phyloP scores from a whole-genome alignment of 257 asterid species.

The Capsicum rhomboideum region DNA sequence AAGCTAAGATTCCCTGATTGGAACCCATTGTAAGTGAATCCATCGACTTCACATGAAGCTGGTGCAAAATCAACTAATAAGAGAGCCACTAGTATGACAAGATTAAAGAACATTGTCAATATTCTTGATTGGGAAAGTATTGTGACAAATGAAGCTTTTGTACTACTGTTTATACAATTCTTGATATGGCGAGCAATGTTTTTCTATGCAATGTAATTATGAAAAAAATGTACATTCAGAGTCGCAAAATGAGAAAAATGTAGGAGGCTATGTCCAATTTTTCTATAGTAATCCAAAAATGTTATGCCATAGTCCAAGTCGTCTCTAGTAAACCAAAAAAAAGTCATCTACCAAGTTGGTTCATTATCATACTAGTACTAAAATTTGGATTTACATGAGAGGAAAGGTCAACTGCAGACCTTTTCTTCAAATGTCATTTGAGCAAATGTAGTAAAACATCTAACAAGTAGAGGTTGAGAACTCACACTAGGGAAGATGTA shows the following conservation, averaged over 20 bases:
- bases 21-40: constrained; percentile 47
- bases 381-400: too few relatives aligned
- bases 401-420: not conserved
- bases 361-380: too few relatives aligned
- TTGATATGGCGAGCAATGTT: not conserved
- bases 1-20: constrained; percentile 28
- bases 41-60: constrained; percentile 4
- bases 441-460: not conserved
- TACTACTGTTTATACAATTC: not conserved
- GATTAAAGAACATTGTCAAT: constrained; percentile 25
- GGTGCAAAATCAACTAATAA: not conserved
- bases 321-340: not conserved
- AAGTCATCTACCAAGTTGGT: not conserved
- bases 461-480: not conserved
- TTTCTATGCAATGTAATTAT: not conserved
- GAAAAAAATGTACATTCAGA: not conserved
- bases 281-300: not conserved
- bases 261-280: not conserved
- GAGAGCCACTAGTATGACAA: not conserved
- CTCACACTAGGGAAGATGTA: not conserved
- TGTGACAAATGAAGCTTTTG: not conserved
- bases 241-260: not conserved
- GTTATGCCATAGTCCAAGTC: not conserved
- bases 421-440: not conserved
- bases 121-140: not conserved